Evolutionary conservation across 169 alveolate species (phyloP).

Genomic region (Plasmodium malariae): DNA sequence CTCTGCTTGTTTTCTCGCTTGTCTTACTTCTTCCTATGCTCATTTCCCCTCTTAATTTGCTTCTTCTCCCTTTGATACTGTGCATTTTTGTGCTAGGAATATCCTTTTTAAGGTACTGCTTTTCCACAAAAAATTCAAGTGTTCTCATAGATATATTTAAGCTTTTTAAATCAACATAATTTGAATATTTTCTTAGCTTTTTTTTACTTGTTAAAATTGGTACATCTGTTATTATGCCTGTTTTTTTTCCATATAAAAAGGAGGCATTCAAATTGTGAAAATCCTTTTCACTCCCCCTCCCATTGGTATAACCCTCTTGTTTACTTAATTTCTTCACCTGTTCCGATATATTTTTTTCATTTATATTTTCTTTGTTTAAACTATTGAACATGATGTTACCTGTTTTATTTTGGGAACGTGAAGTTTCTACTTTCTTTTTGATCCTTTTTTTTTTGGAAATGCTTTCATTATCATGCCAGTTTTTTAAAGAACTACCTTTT

Average conservation of each 20-base stretch:
- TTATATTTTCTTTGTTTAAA: background rate
- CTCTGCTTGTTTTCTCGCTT: background rate
- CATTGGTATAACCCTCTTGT: no score
- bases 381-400: background rate
- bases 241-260: background rate
- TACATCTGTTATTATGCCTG: background rate
- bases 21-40: background rate
- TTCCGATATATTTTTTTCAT: background rate
- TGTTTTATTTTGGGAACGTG: background rate
- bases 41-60: background rate
- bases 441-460: background rate
- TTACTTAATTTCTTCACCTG: background rate
- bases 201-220: constrained; percentile 2
- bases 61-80: background rate
- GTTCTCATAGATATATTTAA: constrained; percentile 35
- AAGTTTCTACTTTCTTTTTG: background rate
- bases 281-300: background rate
- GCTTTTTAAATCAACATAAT: constrained; percentile 49
- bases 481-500: background rate
- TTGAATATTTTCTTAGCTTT: background rate
- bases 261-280: background rate
- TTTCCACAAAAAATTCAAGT: constrained; percentile 37
- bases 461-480: background rate
- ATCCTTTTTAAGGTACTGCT: constrained; percentile 17
- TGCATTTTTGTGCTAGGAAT: background rate